Base-by-base conservation (phyloP, 768 basidiomycete species). In the Russula brevipes region DNA sequence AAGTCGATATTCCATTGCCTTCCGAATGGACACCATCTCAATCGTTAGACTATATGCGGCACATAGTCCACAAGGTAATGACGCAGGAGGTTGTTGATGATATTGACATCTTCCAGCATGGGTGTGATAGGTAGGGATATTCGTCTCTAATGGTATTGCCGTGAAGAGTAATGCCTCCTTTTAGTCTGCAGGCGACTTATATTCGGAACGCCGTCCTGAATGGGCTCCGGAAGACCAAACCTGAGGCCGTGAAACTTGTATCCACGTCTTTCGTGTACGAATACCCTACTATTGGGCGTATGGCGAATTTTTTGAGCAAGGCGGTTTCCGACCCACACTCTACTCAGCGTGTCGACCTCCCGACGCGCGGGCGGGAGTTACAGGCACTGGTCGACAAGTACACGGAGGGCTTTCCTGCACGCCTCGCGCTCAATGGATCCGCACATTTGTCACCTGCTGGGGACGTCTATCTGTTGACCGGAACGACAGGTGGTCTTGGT, bases 81-180 rank as follows among this genome's bases (percentile, higher is more conserved):
- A 52, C 54, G 7, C 51, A 47, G 3, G 42, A 57, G 1, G 53
- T 76, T 12, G 53, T 56, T 4, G 78, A 79, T 60, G 61, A 66
- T 1, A 76, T 74, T 19, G 77, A 79, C 57, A 57, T 80, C 33
- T 78, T 80, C 64, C 72, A 74, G 52, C 58, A 72, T 42, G 78
- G 79, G 4, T 77, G 77, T 54, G 77, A 79, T 60, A 78, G 77
- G 76, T 77, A 50, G 17, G 46, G 11, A 35, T n/a, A 6, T 60
- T 30, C 10, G 7, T 19, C 19, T 39, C 38, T 30, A 12, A 19
- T 38, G 17, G 11, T 36, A 1, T 54, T 30, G 1, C 9, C 8
- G 6, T 54, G 11, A 19, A 53, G 24, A 24, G 2, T 54, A 56
- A 55, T 8, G 10, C 16, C 8, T 9, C 12, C 7, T 16, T 42